Conservation (phyloP, 2,329 filamentous ascomycete species). For the Rutstroemia sp. region DNA sequence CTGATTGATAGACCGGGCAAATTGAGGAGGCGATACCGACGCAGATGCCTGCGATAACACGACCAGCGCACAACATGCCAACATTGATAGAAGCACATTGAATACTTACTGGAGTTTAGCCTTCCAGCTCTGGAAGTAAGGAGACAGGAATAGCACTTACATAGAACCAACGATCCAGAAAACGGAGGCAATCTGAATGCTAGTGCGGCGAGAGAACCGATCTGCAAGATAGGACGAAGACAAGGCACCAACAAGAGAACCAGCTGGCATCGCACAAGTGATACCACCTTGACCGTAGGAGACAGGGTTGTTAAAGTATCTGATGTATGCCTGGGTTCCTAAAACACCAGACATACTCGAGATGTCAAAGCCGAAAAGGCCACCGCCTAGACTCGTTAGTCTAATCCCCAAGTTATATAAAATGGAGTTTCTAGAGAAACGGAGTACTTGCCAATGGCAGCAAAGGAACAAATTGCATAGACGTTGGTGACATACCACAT, state of each 20-base stretch:
- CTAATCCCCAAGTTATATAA: neutral
- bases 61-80: constrained; percentile 63
- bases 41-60: constrained; percentile 63
- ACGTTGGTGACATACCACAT: constrained; percentile 39
- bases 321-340: constrained; percentile 60
- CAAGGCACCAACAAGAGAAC: constrained; percentile 58
- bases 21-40: constrained; percentile 66
- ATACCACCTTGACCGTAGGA: constrained; percentile 60
- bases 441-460: constrained; percentile 46
- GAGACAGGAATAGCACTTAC: constrained; percentile 11
- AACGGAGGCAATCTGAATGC: constrained; percentile 40
- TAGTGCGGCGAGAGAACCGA: constrained; percentile 38
- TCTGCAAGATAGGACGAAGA: constrained; percentile 50
- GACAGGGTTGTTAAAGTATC: constrained; percentile 59
- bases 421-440: neutral
- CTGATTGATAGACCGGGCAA: constrained; percentile 61
- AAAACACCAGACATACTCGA: constrained; percentile 65
- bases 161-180: constrained; percentile 41
- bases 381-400: constrained; percentile 40
- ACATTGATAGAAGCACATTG: constrained; percentile 55
- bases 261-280: constrained; percentile 66
- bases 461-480: constrained; percentile 54
- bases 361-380: constrained; percentile 74
- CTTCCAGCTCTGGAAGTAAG: neutral
- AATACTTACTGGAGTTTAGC: constrained; percentile 37